Base-by-base conservation (phyloP, 768 basidiomycete genomes). In the Russula ochroleuca region DNA sequence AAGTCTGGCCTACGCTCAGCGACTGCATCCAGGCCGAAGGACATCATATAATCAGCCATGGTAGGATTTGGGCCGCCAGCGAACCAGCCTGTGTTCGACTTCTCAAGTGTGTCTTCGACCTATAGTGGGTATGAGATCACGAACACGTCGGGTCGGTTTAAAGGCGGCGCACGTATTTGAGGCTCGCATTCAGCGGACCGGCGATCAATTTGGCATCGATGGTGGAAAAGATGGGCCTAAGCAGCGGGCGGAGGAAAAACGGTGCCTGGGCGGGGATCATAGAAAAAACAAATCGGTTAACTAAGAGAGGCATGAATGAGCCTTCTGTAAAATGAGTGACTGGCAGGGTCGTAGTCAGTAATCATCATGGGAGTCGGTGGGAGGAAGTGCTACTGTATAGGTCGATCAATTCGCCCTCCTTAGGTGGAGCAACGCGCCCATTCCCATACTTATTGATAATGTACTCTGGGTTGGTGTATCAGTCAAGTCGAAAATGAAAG, bases 41-140 rank as follows among this genome's bases (percentile, higher is more conserved):
- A 67, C 78, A 80, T 78, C 74, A 76, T 74, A 70, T 73, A 81
- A 68, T 81, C 80, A 23, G 80, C 78, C 35, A 76, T 65, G 5
- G 80, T 81, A 19, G 78, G 79, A 38, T 75, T 70, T 25, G 72
- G 63, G 31, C 78, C 79, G 23, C 78, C 79, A 17, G 79, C 79
- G 48, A 78, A 70, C 70, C 72, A 75, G 17, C 64, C 66, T 23
- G 64, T 61, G 25, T 40, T 49, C n/a, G 64, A 65, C n/a, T 57
- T 65, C 28, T 65, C 59, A 35, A 65, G 64, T 5, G 40, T 35
- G 5, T 57, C 64, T 37, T 65, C 64, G 11, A 65, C 23, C 64
- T 65, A 31, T n/a, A 31, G 7, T 47, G 4, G 28, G n/a, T 8
- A 43, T 65, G 28, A 65, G 66, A 53, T 37, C 6, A 21, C 11